Evolutionary conservation across 2,329 filamentous ascomycete species (phyloP), one percentile per base, ranked within the genome.

Genomic region (Fusarium staphyleae): DNA sequence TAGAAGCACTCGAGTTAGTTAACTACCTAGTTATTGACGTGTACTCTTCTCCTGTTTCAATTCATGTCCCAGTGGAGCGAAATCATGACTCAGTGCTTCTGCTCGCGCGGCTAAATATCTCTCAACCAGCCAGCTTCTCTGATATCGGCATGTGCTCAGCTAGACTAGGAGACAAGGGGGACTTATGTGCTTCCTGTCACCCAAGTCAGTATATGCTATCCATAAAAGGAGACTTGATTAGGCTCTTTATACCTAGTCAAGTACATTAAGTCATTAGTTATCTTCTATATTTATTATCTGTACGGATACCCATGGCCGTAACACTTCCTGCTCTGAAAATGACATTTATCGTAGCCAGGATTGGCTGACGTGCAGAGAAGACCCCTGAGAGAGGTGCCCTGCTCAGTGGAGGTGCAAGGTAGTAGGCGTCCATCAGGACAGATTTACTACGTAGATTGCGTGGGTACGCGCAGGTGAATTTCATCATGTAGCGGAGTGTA

Each of bases 301-400:
- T n/a, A 45, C 45, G 43, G 55, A 56, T 52, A 56, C 50, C 14
- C 65, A 63, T 57, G 63, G 63, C 63, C 63, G 63, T 59, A 58
- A 33, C 36, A 22, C 19, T 22, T 22, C 6, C 19, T 6, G 19
- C 6, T 58, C 44, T 56, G 47, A 61, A 62, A 60, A 45, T 33
- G 48, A 50, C 52, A 50, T 49, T 63, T 44, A 28, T 37, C 16
- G 35, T 40, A 10, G 34, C 34, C 32, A 14, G 46, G 52, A 66
- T 66, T 66, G 63, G 58, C 47, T 34, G 39, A 15, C 9, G 16
- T 35, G 34, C n/a, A 7, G 9, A 37, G 35, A 19, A 5, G 13
- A 15, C 36, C 24, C 32, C 47, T 44, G 47, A 34, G 40, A 12
- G 39, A 28, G 29, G 13, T 22, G 19, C 19, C 19, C 19, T 22